Percentiles rank a stretch among this genome's conserved stretches.
These are phyloP conservation scores for Pleurotus pulmonarius DNA, from an alignment of 768 basidiomycete genomes.

Conservation along the genomic window DNA sequence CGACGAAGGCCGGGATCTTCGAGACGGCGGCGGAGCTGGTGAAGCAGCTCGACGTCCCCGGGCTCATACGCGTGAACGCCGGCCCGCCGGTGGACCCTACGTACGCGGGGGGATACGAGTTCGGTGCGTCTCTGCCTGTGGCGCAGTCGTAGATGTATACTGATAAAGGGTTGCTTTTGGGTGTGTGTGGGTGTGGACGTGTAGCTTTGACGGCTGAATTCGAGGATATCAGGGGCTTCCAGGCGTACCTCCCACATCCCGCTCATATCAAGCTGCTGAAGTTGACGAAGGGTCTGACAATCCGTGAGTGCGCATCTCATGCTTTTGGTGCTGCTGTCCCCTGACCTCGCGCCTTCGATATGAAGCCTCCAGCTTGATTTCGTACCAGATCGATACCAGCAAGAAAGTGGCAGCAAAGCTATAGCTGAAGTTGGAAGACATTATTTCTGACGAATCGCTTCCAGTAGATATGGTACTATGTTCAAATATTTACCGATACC, in stretches of 20 bases:
- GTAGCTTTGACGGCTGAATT: constrained; percentile 4
- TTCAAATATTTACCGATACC: too few relatives aligned
- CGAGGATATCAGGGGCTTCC: constrained; percentile 1
- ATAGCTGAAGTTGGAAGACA: too few relatives aligned
- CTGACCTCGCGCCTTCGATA: too few relatives aligned
- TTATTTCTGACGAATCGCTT: too few relatives aligned
- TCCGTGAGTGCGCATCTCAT: background rate
- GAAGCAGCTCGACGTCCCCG: background rate
- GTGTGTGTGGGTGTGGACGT: background rate
- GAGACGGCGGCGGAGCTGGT: background rate
- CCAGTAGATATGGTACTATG: too few relatives aligned
- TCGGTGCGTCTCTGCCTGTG: background rate
- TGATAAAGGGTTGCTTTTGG: background rate
- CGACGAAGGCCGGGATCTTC: background rate
- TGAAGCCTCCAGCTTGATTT: constrained; percentile 6
- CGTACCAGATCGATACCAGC: constrained; percentile 4
- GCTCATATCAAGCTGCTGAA: background rate
- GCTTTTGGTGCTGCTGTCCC: background rate
- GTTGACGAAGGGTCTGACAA: constrained; percentile 1
- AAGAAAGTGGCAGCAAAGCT: background rate
- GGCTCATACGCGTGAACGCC: background rate
- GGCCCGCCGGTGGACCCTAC: background rate
- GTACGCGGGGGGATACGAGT: background rate
- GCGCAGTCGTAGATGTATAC: background rate
- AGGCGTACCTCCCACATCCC: constrained; percentile 1